Conservation (phyloP, 169 alveolate genomes). For the Blepharisma undulans region DNA sequence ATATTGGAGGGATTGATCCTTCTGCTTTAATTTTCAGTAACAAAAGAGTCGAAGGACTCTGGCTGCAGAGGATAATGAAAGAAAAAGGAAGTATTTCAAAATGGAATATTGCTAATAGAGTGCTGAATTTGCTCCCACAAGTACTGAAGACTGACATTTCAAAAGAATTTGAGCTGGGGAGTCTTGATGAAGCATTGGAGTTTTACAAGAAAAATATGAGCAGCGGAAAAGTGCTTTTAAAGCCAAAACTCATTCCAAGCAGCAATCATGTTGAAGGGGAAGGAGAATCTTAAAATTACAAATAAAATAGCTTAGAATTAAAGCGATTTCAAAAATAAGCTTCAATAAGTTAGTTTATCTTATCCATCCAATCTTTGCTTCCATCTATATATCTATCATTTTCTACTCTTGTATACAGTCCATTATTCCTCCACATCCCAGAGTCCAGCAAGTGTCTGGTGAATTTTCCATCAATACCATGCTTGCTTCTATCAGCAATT, state of each 20-base stretch:
- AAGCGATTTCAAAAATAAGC: background rate
- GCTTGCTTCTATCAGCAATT: background rate
- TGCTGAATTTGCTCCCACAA: background rate
- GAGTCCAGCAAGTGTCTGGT: constrained; percentile 56
- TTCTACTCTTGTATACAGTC: constrained; percentile 64
- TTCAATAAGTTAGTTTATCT: constrained; percentile 44
- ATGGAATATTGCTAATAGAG: constrained; percentile 8
- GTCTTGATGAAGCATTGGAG: background rate
- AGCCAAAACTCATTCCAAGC: background rate
- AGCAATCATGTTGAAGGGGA: background rate
- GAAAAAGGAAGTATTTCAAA: background rate
- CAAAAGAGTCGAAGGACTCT: constrained; percentile 33
- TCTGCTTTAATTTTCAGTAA: background rate
- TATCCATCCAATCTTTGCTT: constrained; percentile 78
- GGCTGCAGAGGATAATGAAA: constrained; percentile 7
- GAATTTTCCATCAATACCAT: constrained; percentile 32
- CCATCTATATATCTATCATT: constrained; percentile 73
- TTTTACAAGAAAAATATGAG: constrained; percentile 28
- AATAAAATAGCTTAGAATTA: background rate
- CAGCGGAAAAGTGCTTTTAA: constrained; percentile 32
- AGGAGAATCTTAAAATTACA: background rate
- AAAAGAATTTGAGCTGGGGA: background rate
- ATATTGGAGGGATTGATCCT: background rate
- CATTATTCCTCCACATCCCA: constrained; percentile 71
- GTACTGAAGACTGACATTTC: constrained; percentile 25